Evolutionary conservation across 2,329 filamentous ascomycete species (phyloP), one percentile per base, ranked within the genome.

Genomic region (Penicillium brevicompactum): DNA sequence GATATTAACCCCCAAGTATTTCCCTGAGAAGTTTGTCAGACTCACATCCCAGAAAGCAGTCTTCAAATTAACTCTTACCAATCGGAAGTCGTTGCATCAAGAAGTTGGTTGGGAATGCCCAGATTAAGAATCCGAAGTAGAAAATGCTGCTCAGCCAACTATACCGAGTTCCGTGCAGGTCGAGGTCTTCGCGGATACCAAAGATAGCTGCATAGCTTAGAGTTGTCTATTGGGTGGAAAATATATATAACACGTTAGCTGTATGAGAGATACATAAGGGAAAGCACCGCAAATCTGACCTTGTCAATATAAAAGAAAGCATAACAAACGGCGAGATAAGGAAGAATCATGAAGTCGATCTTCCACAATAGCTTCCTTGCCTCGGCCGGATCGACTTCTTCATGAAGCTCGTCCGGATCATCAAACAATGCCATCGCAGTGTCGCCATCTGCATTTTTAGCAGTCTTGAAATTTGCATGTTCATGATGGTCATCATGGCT

Each of bases 161-260:
- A 62, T 87, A 88, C 58, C 87, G 74, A 0, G 79, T 78, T 1
- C 83, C 83, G n/a, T 78, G 73, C 1, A 88, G 75, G 13, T 79
- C 60, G 8, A 87, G 75, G 57, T 86, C 84, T 2, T 85, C 78
- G 21, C 78, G 76, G 56, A 89, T 82, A 1, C 84, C 84, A 55
- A 88, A 87, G 47, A 88, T 84, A 18, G 86, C 85, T 0, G 86
- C 85, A 60, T 87, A 88, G 1, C 80, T 84, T 30, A 85, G 70
- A 0, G 81, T 85, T 0, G 83, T 85, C 74, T 85, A 24, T 40
- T 13, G 6, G 16, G 4, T 13, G 38, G 8, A 10, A 45, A 18
- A 18, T 18, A 18, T 45, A 13, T 9, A 43, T 16, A 9, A n/a
- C 1, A 6, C 8, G 8, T 42, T 34, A 52, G 24, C 13, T 32